A percentile compares a stretch with the other conserved stretches of the same genome.
phyloP scores from a whole-genome alignment of 148 eudicot genomes.

The Rheum nobile region DNA sequence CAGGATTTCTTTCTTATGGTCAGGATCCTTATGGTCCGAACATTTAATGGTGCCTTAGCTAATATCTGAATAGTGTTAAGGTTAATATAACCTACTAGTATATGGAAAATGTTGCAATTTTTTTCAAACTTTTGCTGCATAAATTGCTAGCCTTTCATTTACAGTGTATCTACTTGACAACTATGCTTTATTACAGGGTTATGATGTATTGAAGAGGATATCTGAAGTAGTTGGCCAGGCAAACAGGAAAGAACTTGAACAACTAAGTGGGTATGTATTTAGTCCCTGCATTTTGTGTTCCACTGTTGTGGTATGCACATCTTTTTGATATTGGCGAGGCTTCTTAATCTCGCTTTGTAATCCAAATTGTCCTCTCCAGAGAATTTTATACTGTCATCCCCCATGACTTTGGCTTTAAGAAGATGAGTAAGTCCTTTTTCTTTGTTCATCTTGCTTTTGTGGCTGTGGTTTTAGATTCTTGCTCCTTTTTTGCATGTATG shows the following conservation, averaged over 20 bases:
- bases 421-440: conserved; percentile 68
- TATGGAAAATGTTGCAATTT: background rate
- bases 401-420: conserved; percentile 92
- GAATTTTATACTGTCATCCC: conserved; percentile 91
- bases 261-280: conserved; percentile 72
- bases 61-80: background rate
- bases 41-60: background rate
- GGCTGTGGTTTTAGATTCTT: background rate
- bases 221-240: conserved; percentile 67
- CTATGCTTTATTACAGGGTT: conserved; percentile 44
- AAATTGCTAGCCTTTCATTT: background rate
- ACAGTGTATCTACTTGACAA: background rate
- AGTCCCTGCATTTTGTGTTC: background rate
- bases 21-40: too few species aligned
- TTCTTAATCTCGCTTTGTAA: background rate
- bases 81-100: background rate
- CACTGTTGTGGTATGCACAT: background rate
- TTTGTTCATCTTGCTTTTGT: background rate
- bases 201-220: conserved; percentile 81
- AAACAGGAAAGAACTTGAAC: conserved; percentile 53
- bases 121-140: background rate
- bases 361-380: conserved; percentile 35
- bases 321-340: background rate
- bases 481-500: background rate
- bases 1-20: background rate